Percentiles rank a stretch among this genome's conserved stretches.
phyloP scores from a whole-genome alignment of 2,329 filamentous ascomycete species.

The Chaetomiaceae sp. region DNA sequence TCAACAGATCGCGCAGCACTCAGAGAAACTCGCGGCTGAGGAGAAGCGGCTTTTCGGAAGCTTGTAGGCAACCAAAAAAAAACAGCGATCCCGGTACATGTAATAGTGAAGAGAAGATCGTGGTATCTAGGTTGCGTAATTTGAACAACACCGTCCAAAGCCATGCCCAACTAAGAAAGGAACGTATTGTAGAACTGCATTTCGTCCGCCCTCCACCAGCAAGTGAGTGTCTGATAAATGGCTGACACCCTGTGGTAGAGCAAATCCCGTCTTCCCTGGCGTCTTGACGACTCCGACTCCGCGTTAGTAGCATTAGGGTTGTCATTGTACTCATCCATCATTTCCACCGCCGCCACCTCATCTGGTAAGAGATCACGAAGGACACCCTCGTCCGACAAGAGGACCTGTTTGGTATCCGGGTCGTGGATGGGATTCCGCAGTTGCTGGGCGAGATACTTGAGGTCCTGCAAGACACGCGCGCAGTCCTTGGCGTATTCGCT shows the following conservation, averaged over 20 bases:
- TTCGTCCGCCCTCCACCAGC: conserved; percentile 15
- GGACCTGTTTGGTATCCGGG: conserved; percentile 7
- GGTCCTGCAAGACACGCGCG: conserved; percentile 36
- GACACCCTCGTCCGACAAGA: conserved; percentile 4
- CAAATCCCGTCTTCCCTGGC: not conserved
- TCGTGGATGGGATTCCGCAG: conserved; percentile 27
- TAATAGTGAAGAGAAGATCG: not conserved
- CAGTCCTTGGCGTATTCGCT: conserved; percentile 39
- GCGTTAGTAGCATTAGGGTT: not conserved
- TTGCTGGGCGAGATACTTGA: conserved; percentile 35
- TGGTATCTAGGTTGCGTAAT: conserved; percentile 15
- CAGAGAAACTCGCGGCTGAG: conserved; percentile 35
- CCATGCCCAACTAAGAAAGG: conserved; percentile 11
- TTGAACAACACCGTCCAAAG: not conserved
- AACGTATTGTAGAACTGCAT: conserved; percentile 15
- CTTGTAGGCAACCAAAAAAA: conserved; percentile 29
- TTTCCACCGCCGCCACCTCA: not conserved
- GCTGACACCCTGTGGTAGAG: conserved; percentile 8
- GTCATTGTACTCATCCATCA: not conserved
- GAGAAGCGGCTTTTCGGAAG: conserved; percentile 41
- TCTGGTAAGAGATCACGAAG: conserved; percentile 8
- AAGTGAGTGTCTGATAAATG: conserved; percentile 9
- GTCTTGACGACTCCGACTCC: not conserved
- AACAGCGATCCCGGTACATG: not conserved
- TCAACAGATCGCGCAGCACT: conserved; percentile 39